These are phyloP conservation scores for Entamoeba histolytica DNA, from an alignment of 208 protist species.

Conservation along the genomic window DNA sequence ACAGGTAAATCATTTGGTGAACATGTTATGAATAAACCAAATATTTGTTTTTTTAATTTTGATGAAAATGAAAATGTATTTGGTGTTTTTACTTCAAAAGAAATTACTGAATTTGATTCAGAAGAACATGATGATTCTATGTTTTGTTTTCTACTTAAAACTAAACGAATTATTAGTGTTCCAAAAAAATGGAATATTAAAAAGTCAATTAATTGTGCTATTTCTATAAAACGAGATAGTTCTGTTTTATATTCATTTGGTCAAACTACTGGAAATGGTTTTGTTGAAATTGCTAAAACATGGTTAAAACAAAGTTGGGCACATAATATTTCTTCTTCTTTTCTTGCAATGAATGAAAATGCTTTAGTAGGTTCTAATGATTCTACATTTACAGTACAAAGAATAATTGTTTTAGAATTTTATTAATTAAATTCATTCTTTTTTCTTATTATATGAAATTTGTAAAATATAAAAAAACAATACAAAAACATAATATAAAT, in stretches of 20 bases:
- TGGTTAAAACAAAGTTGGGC: not conserved
- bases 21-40: not conserved
- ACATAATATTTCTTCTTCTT: not conserved
- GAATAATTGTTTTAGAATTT: not conserved
- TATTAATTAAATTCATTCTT: too few relatives aligned
- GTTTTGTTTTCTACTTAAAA: not conserved
- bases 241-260: not conserved
- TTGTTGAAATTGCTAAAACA: not conserved
- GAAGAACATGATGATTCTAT: not conserved
- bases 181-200: not conserved
- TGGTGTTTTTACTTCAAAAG: not conserved
- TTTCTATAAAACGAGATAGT: not conserved
- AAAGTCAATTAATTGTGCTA: not conserved
- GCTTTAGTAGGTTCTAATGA: not conserved
- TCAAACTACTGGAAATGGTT: not conserved
- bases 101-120: not conserved
- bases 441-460: too few relatives aligned
- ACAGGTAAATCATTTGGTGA: not conserved
- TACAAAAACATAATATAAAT: too few relatives aligned
- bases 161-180: not conserved
- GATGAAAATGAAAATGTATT: not conserved
- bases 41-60: not conserved
- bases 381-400: not conserved
- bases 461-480: too few relatives aligned
- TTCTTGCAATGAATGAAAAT: not conserved